Conservation (phyloP, 2,329 filamentous ascomycete genomes). For the Monosporascus sp. region DNA sequence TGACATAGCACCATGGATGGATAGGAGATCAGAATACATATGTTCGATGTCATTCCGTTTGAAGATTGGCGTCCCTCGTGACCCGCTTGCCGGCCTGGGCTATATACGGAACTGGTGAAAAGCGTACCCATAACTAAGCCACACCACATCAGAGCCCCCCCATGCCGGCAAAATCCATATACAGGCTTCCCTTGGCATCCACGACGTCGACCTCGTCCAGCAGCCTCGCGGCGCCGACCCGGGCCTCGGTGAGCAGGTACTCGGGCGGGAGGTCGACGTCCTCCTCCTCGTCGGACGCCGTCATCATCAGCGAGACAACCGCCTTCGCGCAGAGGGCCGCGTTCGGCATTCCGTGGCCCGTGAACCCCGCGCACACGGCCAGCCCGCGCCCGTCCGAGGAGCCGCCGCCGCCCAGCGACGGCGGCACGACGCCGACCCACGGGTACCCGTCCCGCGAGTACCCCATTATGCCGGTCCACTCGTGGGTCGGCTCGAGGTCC, state of each 20-base stretch:
- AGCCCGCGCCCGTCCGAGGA: constrained; percentile 55
- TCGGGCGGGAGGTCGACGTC: constrained; percentile 39
- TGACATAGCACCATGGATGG: too few species aligned
- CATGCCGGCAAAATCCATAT: constrained; percentile 7
- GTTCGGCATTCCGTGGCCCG: constrained; percentile 73
- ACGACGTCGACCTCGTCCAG: constrained; percentile 8
- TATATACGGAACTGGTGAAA: too few species aligned
- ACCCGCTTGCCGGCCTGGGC: too few species aligned
- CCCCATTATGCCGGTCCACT: constrained; percentile 81
- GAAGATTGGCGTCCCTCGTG: too few species aligned
- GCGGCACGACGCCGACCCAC: constrained; percentile 66
- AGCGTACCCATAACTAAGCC: background rate
- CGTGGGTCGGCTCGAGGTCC: constrained; percentile 48
- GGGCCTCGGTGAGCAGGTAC: constrained; percentile 32
- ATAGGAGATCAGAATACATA: too few species aligned
- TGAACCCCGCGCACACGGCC: constrained; percentile 62
- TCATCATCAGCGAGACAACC: constrained; percentile 48
- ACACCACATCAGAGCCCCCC: background rate
- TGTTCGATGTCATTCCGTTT: too few species aligned
- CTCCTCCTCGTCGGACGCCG: constrained; percentile 36
- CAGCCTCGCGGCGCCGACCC: constrained; percentile 17
- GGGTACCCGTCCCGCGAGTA: constrained; percentile 63
- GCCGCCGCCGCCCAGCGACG: constrained; percentile 42
- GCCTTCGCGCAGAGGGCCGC: constrained; percentile 62
- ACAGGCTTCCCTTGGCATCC: constrained; percentile 16